Evolutionary conservation across 371 early-diverging fungal genomes (phyloP).

Genomic region (Syncephalis plumigaleata): DNA sequence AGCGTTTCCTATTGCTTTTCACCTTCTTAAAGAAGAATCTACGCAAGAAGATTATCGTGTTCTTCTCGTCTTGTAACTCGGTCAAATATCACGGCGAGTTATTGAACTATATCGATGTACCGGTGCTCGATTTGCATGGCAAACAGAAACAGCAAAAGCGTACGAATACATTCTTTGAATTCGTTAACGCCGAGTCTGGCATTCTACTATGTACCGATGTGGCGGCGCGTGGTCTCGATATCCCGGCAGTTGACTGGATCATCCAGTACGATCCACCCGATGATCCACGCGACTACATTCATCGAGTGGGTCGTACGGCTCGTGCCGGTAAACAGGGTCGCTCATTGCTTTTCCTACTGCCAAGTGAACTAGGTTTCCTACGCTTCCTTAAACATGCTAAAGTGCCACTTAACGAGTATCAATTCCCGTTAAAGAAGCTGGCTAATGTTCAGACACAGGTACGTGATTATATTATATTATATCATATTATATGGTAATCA

Average conservation of each 20-base stretch:
- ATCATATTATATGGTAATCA: not conserved
- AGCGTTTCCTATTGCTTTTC: conserved; percentile 76
- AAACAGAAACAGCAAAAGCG: conserved; percentile 92
- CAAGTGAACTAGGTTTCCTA: conserved; percentile 89
- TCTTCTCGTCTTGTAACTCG: conserved; percentile 87
- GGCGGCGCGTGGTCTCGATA: conserved; percentile 96
- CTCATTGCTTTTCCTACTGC: conserved; percentile 87
- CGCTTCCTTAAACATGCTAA: conserved; percentile 94
- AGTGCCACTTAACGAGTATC: conserved; percentile 94
- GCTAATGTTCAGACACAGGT: conserved; percentile 76
- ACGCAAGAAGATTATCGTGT: conserved; percentile 93
- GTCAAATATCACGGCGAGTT: conserved; percentile 93
- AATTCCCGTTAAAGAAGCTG: conserved; percentile 86
- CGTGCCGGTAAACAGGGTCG: conserved; percentile 85
- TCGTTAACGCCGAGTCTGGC: conserved; percentile 75
- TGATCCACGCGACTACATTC: conserved; percentile 96
- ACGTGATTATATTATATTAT: conserved; percentile 10
- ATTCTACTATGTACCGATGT: conserved; percentile 96
- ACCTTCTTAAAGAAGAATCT: conserved; percentile 88
- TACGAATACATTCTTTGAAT: conserved; percentile 91
- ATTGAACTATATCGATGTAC: conserved; percentile 92
- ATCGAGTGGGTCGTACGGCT: conserved; percentile 97
- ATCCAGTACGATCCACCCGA: conserved; percentile 98
- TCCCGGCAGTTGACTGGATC: conserved; percentile 96
- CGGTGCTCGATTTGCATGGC: conserved; percentile 89